Conservation (phyloP, 2,329 filamentous ascomycete genomes). For the Davidsoniella eucalypti region DNA sequence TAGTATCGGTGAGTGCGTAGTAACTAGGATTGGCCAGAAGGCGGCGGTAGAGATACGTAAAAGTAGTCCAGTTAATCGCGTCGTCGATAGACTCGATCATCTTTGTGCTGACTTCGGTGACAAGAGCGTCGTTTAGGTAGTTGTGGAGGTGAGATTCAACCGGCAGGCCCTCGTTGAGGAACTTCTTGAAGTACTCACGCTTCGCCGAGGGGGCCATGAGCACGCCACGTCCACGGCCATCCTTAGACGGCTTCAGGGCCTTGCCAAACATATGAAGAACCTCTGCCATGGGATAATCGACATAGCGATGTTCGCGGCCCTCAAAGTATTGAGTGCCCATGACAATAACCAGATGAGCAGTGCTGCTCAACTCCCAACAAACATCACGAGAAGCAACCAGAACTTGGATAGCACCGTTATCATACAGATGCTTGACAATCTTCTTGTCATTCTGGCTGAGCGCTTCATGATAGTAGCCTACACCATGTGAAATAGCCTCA, state of each 20-base stretch:
- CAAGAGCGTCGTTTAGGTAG: slow-evolving; percentile 88
- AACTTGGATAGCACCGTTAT: slow-evolving; percentile 76
- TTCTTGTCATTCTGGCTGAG: slow-evolving; percentile 76
- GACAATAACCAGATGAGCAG: slow-evolving; percentile 78
- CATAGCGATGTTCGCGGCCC: slow-evolving; percentile 87
- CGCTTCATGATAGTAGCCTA: slow-evolving; percentile 95
- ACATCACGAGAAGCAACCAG: slow-evolving; percentile 65
- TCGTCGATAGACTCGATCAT: slow-evolving; percentile 92
- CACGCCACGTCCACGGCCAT: slow-evolving; percentile 76
- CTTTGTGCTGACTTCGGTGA: slow-evolving; percentile 91
- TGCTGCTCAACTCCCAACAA: slow-evolving; percentile 85
- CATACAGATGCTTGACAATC: slow-evolving; percentile 85
- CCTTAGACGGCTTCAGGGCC: slow-evolving; percentile 60
- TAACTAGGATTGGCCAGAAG: slow-evolving; percentile 91
- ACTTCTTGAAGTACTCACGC: slow-evolving; percentile 97
- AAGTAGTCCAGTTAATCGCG: slow-evolving; percentile 95
- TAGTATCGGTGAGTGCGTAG: slow-evolving; percentile 77
- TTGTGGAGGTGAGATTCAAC: slow-evolving; percentile 88
- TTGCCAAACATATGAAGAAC: slow-evolving; percentile 97
- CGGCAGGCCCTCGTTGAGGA: slow-evolving; percentile 85
- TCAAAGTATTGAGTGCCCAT: slow-evolving; percentile 99
- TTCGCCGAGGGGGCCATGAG: slow-evolving; percentile 91
- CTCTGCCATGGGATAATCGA: slow-evolving; percentile 89
- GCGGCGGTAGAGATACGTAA: slow-evolving; percentile 94
- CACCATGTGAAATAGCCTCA: slow-evolving; percentile 79